Percentiles rank a stretch among this genome's conserved stretches.
Evolutionary conservation across 164 flowering plant genomes (phyloP).

Genomic region (Liquidambar formosana): DNA sequence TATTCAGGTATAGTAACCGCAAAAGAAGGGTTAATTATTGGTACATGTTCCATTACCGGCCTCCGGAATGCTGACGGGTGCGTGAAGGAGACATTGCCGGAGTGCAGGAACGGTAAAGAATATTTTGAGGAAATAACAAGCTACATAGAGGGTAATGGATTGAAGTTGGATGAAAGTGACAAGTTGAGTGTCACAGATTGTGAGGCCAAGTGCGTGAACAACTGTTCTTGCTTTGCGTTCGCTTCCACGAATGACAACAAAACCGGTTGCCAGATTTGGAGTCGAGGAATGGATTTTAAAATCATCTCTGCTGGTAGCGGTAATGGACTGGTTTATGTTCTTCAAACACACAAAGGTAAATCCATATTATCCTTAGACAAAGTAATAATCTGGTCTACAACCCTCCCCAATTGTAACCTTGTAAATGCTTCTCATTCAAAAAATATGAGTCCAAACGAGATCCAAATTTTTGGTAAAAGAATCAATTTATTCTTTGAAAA

Average conservation of each 20-base stretch:
- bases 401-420: too few species aligned
- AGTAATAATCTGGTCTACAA: too few species aligned
- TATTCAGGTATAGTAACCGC: not conserved
- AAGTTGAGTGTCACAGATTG: conserved; percentile 16
- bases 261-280: conserved; percentile 24
- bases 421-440: too few species aligned
- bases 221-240: conserved; percentile 33
- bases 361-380: not conserved
- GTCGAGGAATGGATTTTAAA: too few species aligned
- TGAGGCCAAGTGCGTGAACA: conserved; percentile 12
- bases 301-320: too few species aligned
- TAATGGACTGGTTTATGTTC: not conserved
- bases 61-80: conserved; percentile 3
- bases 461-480: too few species aligned
- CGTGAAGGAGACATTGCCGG: conserved; percentile 7
- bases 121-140: not conserved
- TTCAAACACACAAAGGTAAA: conserved; percentile 1
- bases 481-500: too few species aligned
- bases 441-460: too few species aligned
- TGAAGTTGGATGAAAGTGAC: not conserved
- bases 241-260: not conserved
- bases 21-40: not conserved
- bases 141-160: not conserved
- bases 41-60: not conserved
- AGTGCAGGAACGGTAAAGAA: conserved; percentile 5